Conservation (phyloP, 192 early-diverging fungal species). For the Coemansia sp. region DNA sequence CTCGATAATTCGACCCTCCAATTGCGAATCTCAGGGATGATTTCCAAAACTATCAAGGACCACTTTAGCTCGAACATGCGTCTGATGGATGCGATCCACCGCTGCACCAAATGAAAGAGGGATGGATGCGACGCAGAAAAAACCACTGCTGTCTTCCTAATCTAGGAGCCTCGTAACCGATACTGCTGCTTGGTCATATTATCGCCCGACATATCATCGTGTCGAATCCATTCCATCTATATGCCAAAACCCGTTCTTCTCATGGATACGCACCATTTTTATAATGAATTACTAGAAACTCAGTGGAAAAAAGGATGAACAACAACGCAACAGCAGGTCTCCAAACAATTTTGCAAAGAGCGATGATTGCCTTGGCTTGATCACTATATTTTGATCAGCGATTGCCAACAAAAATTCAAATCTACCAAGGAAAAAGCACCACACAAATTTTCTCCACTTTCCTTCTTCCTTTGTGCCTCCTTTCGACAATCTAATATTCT, state of each 20-base stretch:
- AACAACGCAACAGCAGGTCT: too few species aligned
- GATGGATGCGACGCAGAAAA: not conserved
- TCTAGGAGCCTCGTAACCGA: too few species aligned
- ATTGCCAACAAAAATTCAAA: not conserved
- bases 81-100: not conserved
- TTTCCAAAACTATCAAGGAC: not conserved
- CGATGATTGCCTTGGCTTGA: not conserved
- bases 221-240: conserved; percentile 18
- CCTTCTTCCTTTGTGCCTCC: not conserved
- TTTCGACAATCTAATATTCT: not conserved
- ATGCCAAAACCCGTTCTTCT: not conserved
- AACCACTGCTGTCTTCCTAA: not conserved
- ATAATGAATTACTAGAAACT: conserved; percentile 14
- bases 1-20: not conserved
- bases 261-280: conserved; percentile 55
- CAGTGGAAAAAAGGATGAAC: conserved; percentile 25
- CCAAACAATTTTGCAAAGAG: too few species aligned
- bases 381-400: not conserved
- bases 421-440: too few species aligned
- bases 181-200: not conserved
- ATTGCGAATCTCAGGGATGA: not conserved
- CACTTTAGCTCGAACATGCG: not conserved
- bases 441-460: too few species aligned
- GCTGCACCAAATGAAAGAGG: not conserved
- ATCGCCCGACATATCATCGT: not conserved